phyloP scores from a whole-genome alignment of 2,329 filamentous ascomycete genomes.

The Sordariomycetes sp. region DNA sequence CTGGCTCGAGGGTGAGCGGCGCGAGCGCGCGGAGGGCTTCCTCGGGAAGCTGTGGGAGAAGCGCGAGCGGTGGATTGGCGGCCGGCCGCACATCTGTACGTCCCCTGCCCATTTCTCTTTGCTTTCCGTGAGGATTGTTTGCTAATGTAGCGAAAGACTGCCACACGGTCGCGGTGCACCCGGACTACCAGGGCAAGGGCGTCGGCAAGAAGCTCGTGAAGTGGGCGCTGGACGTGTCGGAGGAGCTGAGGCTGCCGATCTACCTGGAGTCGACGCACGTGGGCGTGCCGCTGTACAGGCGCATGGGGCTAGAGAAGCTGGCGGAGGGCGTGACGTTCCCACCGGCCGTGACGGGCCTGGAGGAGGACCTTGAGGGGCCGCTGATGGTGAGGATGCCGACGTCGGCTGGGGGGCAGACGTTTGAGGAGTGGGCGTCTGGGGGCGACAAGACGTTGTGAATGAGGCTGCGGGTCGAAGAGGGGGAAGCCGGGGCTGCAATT shows the following conservation, averaged over 20 bases:
- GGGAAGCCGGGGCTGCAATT: no score
- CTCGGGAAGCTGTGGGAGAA: slow-evolving; percentile 27
- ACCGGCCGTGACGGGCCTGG: slow-evolving; percentile 18
- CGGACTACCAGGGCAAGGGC: slow-evolving; percentile 28
- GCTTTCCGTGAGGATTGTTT: neutral
- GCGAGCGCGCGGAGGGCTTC: slow-evolving; percentile 29
- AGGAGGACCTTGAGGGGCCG: slow-evolving; percentile 23
- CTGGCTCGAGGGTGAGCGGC: slow-evolving; percentile 31
- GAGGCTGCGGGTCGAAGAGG: no score
- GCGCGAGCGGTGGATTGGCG: slow-evolving; percentile 26
- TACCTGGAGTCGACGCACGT: slow-evolving; percentile 34
- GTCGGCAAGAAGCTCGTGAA: slow-evolving; percentile 28
- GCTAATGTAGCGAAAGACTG: slow-evolving; percentile 6
- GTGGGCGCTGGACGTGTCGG: slow-evolving; percentile 23
- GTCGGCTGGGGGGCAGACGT: slow-evolving; percentile 17
- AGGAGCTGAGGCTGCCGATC: slow-evolving; percentile 25
- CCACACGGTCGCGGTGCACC: slow-evolving; percentile 31
- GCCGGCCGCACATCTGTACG: slow-evolving; percentile 28
- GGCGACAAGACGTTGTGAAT: no score
- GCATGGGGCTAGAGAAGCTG: slow-evolving; percentile 29
- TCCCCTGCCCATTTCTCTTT: slow-evolving; percentile 2
- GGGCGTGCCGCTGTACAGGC: slow-evolving; percentile 29
- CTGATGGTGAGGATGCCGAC: slow-evolving; percentile 29
- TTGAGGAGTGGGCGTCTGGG: slow-evolving; percentile 18
- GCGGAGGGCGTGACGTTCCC: slow-evolving; percentile 26